A percentile compares a stretch with the other conserved stretches of the same genome.
Evolutionary conservation across 345 rosid genomes (phyloP).

Genomic region (Schrenkiella parvula): DNA sequence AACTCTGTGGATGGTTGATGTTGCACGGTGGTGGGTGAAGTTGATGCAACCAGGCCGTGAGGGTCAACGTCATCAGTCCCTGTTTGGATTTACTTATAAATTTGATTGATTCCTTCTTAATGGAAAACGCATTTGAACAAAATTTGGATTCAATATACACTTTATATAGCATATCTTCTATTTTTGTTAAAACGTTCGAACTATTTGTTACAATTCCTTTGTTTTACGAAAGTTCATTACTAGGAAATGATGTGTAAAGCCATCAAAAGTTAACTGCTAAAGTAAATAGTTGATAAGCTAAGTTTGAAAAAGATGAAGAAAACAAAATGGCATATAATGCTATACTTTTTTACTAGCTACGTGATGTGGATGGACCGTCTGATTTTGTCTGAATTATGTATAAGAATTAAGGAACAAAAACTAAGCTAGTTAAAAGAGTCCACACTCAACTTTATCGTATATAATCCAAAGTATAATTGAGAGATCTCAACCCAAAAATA

Average conservation of each 20-base stretch:
- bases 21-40: constrained; percentile 61
- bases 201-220: not conserved
- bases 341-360: not conserved
- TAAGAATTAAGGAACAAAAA: not conserved
- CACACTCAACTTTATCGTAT: not conserved
- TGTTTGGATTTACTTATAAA: constrained; percentile 27
- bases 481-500: not conserved
- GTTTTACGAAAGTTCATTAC: constrained; percentile 4
- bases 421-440: not conserved
- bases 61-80: constrained; percentile 71
- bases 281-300: not conserved
- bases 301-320: not conserved
- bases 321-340: constrained; percentile 5
- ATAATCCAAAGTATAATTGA: not conserved
- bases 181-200: not conserved
- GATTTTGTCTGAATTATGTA: not conserved
- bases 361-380: constrained; percentile 3
- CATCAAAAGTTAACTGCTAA: not conserved
- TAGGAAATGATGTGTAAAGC: constrained; percentile 1
- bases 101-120: not conserved
- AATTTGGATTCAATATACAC: not conserved
- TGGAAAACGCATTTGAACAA: not conserved
- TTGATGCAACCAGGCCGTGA: constrained; percentile 60
- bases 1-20: constrained; percentile 14
- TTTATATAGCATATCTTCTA: not conserved